Evolutionary conservation across 345 rosid species (phyloP), one percentile per base, ranked within the genome.

Genomic region (Sisymbrium irio): DNA sequence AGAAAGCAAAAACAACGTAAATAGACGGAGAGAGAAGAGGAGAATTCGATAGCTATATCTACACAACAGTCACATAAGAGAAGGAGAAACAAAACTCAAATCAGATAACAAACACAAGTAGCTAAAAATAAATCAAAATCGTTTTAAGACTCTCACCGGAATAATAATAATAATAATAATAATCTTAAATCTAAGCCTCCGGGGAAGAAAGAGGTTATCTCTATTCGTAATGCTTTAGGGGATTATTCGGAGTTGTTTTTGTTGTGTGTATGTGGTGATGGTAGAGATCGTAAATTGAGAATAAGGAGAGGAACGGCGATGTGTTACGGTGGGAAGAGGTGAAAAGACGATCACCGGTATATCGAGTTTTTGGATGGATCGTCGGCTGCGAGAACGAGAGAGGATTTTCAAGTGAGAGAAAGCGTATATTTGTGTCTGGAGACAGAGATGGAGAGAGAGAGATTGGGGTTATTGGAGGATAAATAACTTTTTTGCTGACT

Each of bases 181-280:
- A 22, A 53, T 63, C 79, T 82, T 85, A 85, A 81, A 60, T 46
- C 65, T 58, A 72, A 66, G 50, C 69, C 78, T 69, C 83, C n/a
- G 79, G 80, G 78, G 3, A 71, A 50, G 79, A 47, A 47, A 66
- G 19, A 35, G 66, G 41, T 5, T 39, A 25, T 32, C 5, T 44
- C 59, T 57, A 77, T 67, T 69, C 71, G 79, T 70, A 51, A 54
- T 74, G 78, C 47, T 20, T 22, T 46, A 39, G n/a, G n/a, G n/a
- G n/a, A n/a, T 63, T 10, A 9, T 28, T 60, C 50, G 6, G 58
- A 56, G 65, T 54, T 33, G 35, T 12, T 19, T 55, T 56, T 19
- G 0, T 22, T 22, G 1, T 22, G 25, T 1, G 30, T 22, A 10
- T 47, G 49, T 20, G 8, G 42, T 36, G 64, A 36, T 36, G 14